phyloP scores from a whole-genome alignment of 2,329 filamentous ascomycete genomes.

The Talaromyces islandicus region DNA sequence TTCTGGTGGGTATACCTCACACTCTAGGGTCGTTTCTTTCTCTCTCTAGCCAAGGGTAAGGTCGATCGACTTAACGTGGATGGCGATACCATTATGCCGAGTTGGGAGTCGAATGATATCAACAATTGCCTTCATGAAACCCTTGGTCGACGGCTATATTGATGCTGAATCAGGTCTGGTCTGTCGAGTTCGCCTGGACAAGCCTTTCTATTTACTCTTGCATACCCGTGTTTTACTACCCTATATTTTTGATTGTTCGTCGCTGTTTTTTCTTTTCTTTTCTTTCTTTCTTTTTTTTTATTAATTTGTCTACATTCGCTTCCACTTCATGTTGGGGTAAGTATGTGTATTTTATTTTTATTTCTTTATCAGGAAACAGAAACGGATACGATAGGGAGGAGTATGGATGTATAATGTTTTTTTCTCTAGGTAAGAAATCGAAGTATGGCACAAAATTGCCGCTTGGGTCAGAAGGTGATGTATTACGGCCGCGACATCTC shows the following conservation, averaged over 20 bases:
- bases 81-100: not conserved
- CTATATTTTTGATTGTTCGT: conserved; percentile 20
- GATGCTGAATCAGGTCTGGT: not conserved
- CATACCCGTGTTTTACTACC: conserved; percentile 12
- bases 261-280: conserved; percentile 16
- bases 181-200: not conserved
- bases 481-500: not conserved
- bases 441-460: not conserved
- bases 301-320: conserved; percentile 4
- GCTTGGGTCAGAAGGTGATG: not conserved
- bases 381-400: conserved; percentile 13
- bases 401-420: conserved; percentile 1
- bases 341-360: conserved; percentile 31
- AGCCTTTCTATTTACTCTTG: conserved; percentile 11
- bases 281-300: too few relatives aligned
- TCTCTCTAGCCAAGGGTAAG: conserved; percentile 32
- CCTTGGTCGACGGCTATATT: not conserved
- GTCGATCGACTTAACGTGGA: conserved; percentile 22
- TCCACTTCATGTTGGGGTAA: conserved; percentile 29
- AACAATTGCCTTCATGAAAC: not conserved
- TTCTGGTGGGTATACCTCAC: conserved; percentile 41
- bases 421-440: conserved; percentile 9
- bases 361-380: conserved; percentile 12
- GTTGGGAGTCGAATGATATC: not conserved
- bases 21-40: conserved; percentile 18